Base-by-base conservation (phyloP, 192 early-diverging fungal species). In the Chytriomyces confervae region DNA sequence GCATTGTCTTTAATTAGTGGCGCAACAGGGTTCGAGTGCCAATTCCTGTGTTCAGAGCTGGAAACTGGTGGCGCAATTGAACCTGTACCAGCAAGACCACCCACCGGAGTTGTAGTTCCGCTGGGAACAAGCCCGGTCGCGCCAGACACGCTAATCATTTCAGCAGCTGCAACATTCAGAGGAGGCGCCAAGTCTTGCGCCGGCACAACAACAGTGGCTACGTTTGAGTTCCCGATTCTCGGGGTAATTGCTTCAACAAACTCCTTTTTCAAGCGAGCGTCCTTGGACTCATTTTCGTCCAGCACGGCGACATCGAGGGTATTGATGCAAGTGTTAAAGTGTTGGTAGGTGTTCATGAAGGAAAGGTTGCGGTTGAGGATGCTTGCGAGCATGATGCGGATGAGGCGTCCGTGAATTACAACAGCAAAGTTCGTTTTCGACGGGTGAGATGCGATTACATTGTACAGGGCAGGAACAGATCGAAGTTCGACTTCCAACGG, bases 261-360 rank as follows among this genome's bases (percentile, higher is more conserved):
- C 44, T 62, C 43, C 36, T 60, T 63, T 45, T 23, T 44, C 53
- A 74, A 62, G 10, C 20, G 45, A 10, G 18, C 53, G 53, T 50
- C 72, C 53, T 48, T 63, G 44, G 43, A 11, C 16, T n/a, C 20
- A 1, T 45, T 36, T 62, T 8, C 36, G 11, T 66, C 75, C 62
- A 68, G 79, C 50, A 84, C 80, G 50, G 80, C 77, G 3, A 66
- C 82, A 79, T 89, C 87, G 2, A 89, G 72, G n/a, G 88, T 72
- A 71, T 89, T 89, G 65, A 89, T 75, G 73, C 86, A 86, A 0
- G 83, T 84, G 76, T 89, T 89, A 69, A 81, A 75, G 61, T 89
- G 88, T 8, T 57, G 72, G 50, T 83, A 88, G 0, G 71, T 57
- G 64, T 46, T 69, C 88, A 89, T 89, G 64, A 80, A 67, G 10